These are phyloP conservation scores for Agaricus blazei DNA, from an alignment of 768 basidiomycete genomes.

Conservation along the genomic window DNA sequence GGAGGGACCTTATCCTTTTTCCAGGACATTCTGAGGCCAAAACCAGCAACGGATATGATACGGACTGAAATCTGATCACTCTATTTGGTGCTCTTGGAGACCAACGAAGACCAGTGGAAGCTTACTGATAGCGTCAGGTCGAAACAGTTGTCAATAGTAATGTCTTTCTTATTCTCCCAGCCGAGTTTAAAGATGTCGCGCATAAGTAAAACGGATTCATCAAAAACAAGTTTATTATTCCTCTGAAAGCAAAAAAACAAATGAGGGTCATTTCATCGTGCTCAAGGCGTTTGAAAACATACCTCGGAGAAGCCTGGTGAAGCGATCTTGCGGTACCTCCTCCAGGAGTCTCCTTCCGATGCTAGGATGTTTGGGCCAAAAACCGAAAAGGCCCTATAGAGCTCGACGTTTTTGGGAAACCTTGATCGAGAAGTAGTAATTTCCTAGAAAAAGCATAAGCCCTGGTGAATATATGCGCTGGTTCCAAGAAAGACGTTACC, in stretches of 20 bases:
- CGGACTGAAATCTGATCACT: conserved; percentile 44
- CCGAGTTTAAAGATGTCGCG: conserved; percentile 38
- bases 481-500: conserved; percentile 15
- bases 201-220: conserved; percentile 36
- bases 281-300: conserved; percentile 6
- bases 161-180: conserved; percentile 36
- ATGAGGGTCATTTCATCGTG: neutral
- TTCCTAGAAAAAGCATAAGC: conserved; percentile 30
- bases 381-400: conserved; percentile 39
- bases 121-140: conserved; percentile 53
- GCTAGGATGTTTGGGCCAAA: conserved; percentile 61
- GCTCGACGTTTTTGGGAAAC: conserved; percentile 51
- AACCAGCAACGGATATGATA: conserved; percentile 52
- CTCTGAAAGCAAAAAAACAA: conserved; percentile 19
- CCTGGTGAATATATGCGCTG: neutral
- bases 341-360: conserved; percentile 65
- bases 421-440: conserved; percentile 39
- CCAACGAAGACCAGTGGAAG: neutral
- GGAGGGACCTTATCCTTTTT: conserved; percentile 31
- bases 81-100: neutral
- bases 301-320: conserved; percentile 65
- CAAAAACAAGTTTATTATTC: conserved; percentile 45
- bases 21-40: conserved; percentile 48
- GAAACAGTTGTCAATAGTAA: conserved; percentile 41
- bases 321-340: conserved; percentile 54